These are phyloP conservation scores for Verbascum thapsus DNA, from an alignment of 257 asterid species.

Conservation along the genomic window DNA sequence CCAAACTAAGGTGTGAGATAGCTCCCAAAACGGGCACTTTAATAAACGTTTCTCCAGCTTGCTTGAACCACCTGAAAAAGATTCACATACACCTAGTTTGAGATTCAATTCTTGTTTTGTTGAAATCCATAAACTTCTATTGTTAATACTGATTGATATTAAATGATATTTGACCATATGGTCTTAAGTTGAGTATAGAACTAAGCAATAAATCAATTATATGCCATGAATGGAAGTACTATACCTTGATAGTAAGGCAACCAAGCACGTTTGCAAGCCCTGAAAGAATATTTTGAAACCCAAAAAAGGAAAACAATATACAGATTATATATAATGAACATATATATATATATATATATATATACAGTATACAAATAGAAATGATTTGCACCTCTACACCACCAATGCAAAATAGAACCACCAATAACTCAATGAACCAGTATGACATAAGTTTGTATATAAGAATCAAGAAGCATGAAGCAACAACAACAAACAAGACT, in stretches of 20 bases:
- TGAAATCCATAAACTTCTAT: slow-evolving; percentile 8
- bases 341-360: not conserved
- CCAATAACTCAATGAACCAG: slow-evolving; percentile 86
- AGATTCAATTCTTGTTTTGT: slow-evolving; percentile 1
- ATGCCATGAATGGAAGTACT: not conserved
- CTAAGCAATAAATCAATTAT: slow-evolving; percentile 16
- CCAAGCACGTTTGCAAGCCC: slow-evolving; percentile 90
- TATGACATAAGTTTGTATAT: slow-evolving; percentile 78
- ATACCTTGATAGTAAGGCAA: slow-evolving; percentile 73
- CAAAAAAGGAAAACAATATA: not conserved
- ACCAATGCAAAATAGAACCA: slow-evolving; percentile 83
- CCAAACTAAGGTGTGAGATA: slow-evolving; percentile 72
- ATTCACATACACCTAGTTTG: not conserved
- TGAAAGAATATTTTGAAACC: slow-evolving; percentile 34
- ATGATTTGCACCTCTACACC: slow-evolving; percentile 70
- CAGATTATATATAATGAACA: too few relatives aligned
- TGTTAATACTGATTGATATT: too few relatives aligned
- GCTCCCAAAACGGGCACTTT: slow-evolving; percentile 43
- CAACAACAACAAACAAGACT: slow-evolving; percentile 67
- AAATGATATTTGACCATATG: too few relatives aligned
- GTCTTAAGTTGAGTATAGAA: too few relatives aligned
- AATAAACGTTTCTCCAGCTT: slow-evolving; percentile 41
- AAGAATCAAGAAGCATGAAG: slow-evolving; percentile 82
- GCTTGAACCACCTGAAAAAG: slow-evolving; percentile 44
- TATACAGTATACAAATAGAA: slow-evolving; percentile 21